Base-by-base conservation (phyloP, 371 early-diverging fungal genomes). In the Rozella allomycis region DNA sequence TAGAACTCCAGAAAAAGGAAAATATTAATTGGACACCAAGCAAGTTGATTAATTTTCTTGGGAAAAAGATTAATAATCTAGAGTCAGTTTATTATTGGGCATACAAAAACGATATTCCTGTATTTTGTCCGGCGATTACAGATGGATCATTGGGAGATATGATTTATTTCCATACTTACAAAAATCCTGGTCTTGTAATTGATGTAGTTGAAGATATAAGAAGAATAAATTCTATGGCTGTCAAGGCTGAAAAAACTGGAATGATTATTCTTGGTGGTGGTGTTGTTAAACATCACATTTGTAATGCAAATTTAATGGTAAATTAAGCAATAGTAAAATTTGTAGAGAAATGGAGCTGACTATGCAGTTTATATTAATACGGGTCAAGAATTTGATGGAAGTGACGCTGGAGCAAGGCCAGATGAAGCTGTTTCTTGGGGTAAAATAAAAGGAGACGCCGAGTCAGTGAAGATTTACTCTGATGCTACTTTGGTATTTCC, bases 381-480 rank as follows among this genome's bases (percentile, higher is more conserved):
- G 0, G 96, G 79, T 1, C 85, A 84, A 45, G 98, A 99, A 50
- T 97, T 81, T 60, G 98, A 99, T 57, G 99, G 98, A 26, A 80
- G 83, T 49, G 99, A 99, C 64, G 85, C 97, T 10, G 99, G 99
- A 6, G 99, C 98, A 3, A 65, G 78, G 21, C 85, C 98, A 3
- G 96, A 97, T 37, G 99, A 99, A 47, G 97, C 98, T 6, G 77
- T 96, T 20, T 84, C 84, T 12, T 99, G 99, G 99, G 99, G 99
- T 23, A 99, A 99, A 57, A 91, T 99, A 39, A 60, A 73, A 28
- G 54, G 72, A 35, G 62, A 71, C 35, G 86, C 75, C n/a, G 64
- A 67, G 37, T 67, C 79, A 4, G 80, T 91, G 37, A 99, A 99
- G 53, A 70, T 91, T 1, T 82, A 81, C 50, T 77, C 85, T 1